A percentile compares a stretch with the other conserved stretches of the same genome.
phyloP scores from a whole-genome alignment of 1,284 basidiomycete species.

The Malassezia brasiliensis region DNA sequence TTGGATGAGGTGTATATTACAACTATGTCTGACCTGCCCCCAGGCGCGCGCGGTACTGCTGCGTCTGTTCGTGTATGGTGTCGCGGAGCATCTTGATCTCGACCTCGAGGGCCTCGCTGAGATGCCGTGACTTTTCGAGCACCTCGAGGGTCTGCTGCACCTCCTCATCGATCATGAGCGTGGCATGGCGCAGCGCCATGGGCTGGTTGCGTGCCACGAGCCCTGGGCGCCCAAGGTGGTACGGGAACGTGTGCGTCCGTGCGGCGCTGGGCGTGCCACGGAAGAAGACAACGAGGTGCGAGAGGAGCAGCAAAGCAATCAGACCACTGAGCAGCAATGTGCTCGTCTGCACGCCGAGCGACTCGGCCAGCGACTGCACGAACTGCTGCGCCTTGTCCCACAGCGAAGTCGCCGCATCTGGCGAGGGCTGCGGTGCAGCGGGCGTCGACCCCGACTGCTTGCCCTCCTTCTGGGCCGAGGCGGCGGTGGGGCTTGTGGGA shows the following conservation, averaged over 20 bases:
- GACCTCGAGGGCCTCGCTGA: constrained; percentile 9
- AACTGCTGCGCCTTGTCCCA: constrained; percentile 22
- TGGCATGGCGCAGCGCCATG: constrained; percentile 3
- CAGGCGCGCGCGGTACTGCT: neutral
- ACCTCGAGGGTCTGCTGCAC: constrained; percentile 16
- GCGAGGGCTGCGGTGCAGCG: neutral
- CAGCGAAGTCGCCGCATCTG: neutral
- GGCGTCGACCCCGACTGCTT: neutral
- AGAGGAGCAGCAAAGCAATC: constrained; percentile 10
- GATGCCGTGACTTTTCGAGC: constrained; percentile 22
- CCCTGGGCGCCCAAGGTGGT: neutral
- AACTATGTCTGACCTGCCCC: neutral
- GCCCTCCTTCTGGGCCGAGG: neutral
- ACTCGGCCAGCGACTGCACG: neutral
- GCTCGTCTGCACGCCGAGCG: constrained; percentile 1
- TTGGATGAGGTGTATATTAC: neutral
- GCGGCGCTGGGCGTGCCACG: constrained; percentile 3
- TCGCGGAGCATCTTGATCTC: constrained; percentile 7
- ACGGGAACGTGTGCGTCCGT: constrained; percentile 1
- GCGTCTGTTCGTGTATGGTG: constrained; percentile 1
- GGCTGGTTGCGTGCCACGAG: neutral
- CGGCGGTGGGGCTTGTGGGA: neutral
- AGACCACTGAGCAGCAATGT: constrained; percentile 4
- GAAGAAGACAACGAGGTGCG: constrained; percentile 6
- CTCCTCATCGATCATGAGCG: constrained; percentile 9